A percentile compares a stretch with the other conserved stretches of the same genome.
Conservation (phyloP, 495 filamentous ascomycete genomes). For the Podospora bellae-mahoneyi region DNA sequence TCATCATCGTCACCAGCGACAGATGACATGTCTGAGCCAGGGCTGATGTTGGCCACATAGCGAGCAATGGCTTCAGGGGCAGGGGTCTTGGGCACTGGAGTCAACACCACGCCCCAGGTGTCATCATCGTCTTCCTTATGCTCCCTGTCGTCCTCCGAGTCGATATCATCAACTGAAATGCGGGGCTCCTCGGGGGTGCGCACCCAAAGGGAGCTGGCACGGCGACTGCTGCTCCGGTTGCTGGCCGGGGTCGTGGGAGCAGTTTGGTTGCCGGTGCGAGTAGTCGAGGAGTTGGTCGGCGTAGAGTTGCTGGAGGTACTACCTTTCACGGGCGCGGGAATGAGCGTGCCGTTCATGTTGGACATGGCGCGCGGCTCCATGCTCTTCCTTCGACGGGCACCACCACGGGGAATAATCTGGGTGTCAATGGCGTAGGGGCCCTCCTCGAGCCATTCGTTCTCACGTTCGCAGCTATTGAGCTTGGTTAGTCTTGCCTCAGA, state of each 20-base stretch:
- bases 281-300: neutral
- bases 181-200: constrained; percentile 30
- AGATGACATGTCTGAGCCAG: constrained; percentile 17
- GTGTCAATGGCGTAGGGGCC: constrained; percentile 68
- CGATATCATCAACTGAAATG: constrained; percentile 3
- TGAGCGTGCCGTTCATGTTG: constrained; percentile 66
- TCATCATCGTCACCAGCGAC: constrained; percentile 10
- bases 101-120: constrained; percentile 38
- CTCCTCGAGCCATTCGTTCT: constrained; percentile 73
- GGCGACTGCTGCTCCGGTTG: constrained; percentile 33
- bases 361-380: constrained; percentile 83
- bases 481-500: constrained; percentile 18
- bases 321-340: constrained; percentile 42
- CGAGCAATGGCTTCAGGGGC: constrained; percentile 47
- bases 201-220: constrained; percentile 52
- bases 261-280: constrained; percentile 7
- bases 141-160: constrained; percentile 32
- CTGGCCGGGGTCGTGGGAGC: constrained; percentile 19
- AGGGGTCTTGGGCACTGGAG: constrained; percentile 53
- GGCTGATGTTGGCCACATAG: constrained; percentile 41
- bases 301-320: constrained; percentile 13
- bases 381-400: constrained; percentile 75
- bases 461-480: constrained; percentile 65
- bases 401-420: constrained; percentile 68
- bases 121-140: constrained; percentile 38